Base-by-base conservation (phyloP, 495 filamentous ascomycete species). In the Physcia stellaris region DNA sequence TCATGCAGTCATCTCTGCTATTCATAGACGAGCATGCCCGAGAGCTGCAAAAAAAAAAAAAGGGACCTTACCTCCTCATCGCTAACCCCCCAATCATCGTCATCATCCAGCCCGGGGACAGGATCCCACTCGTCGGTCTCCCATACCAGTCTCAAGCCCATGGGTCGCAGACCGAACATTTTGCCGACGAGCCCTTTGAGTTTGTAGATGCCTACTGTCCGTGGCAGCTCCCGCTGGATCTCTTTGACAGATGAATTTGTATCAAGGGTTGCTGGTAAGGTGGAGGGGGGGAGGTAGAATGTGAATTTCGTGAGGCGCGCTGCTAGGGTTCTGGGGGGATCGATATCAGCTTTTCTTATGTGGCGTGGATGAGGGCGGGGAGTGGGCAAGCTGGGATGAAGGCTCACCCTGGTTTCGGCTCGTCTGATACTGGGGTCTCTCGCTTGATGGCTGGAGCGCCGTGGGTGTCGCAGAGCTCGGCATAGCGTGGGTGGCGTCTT, bases 61-160 rank as follows among this genome's bases (percentile, higher is more conserved):
- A n/a, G n/a, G n/a, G n/a, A n/a, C n/a, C n/a, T n/a, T n/a, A n/a
- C n/a, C 35, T 66, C 69, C 15, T 71, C 74, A 22, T 32, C 36
- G 24, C 32, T 24, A 27, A 15, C 29, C 32, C 12, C 15, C 33
- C 43, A 40, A 48, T 72, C 73, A 35, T 69, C 70, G 13, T 63
- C 71, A 23, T 51, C 48, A 18, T 61, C 51, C n/a, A 50, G 56
- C 6, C 16, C 26, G 3, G 37, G 24, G 0, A 82, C 72, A 1
- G 83, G 82, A 60, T 92, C 84, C 72, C 75, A 79, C 54, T 92
- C 80, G 37, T 83, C 77, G 13, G 84, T 88, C 59, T 90, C 80
- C 76, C 76, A 83, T 10, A 86, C 58, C 39, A 98, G 49, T 41
- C 67, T 63, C 33, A 87, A 56, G 26, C 60, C 55, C 48, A 82